phyloP scores from a whole-genome alignment of 352 stramenopile genomes.

The Peronosclerospora sorghi region DNA sequence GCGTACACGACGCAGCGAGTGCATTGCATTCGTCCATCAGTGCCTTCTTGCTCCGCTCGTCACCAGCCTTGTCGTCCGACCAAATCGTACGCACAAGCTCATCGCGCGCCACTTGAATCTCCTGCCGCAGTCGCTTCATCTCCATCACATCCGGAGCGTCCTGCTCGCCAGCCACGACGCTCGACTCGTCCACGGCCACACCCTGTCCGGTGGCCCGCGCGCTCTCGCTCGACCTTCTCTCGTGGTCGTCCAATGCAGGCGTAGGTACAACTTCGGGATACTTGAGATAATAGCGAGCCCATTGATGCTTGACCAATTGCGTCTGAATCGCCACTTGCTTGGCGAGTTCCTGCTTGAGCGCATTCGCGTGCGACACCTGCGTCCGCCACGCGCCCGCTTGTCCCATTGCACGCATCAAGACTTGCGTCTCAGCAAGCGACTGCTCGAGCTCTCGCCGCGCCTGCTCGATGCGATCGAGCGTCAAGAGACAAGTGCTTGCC shows the following conservation, averaged over 20 bases:
- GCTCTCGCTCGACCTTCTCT: too few species aligned
- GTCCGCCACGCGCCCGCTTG: slow-evolving; percentile 45
- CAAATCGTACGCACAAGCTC: slow-evolving; percentile 28
- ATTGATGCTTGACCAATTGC: slow-evolving; percentile 46
- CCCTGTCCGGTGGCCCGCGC: too few species aligned
- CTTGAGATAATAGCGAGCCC: slow-evolving; percentile 42
- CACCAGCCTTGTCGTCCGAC: slow-evolving; percentile 2
- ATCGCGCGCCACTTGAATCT: slow-evolving; percentile 44
- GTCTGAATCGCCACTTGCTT: slow-evolving; percentile 46
- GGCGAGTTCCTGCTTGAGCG: slow-evolving; percentile 39
- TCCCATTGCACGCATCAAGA: slow-evolving; percentile 47
- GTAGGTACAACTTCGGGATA: slow-evolving; percentile 18
- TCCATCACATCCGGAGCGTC: slow-evolving; percentile 35
- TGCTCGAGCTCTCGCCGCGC: slow-evolving; percentile 27
- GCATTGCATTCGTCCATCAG: slow-evolving; percentile 53
- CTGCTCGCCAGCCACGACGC: too few species aligned
- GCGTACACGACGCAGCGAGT: slow-evolving; percentile 47
- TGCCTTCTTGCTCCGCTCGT: slow-evolving; percentile 22
- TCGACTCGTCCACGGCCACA: too few species aligned
- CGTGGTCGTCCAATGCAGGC: not conserved
- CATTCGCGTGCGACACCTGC: slow-evolving; percentile 54
- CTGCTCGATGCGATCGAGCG: slow-evolving; percentile 14
- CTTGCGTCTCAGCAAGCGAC: slow-evolving; percentile 35
- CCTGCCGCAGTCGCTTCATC: slow-evolving; percentile 65
- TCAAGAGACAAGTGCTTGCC: slow-evolving; percentile 23